A percentile compares a stretch with the other conserved stretches of the same genome.
Conservation (phyloP, 75 land plant species). For the Cryptomeria japonica region DNA sequence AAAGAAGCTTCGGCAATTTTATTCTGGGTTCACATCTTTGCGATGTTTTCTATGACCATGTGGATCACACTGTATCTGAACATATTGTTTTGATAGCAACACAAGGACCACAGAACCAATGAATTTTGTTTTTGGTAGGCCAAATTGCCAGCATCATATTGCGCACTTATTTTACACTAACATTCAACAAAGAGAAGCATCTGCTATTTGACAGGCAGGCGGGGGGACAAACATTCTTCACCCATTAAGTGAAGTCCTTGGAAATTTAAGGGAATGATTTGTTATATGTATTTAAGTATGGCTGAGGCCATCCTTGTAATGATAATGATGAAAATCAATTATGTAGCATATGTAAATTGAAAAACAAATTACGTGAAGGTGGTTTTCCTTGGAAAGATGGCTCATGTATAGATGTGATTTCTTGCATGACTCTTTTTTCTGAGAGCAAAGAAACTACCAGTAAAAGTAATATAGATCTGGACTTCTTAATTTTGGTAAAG, state of each 20-base stretch:
- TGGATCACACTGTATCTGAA: constrained; percentile 80
- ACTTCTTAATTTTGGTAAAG: too few relatives aligned
- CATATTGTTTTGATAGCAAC: constrained; percentile 43
- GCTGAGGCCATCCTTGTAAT: background rate
- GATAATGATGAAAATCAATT: background rate
- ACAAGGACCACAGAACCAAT: background rate
- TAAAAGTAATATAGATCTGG: too few relatives aligned
- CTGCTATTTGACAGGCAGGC: background rate
- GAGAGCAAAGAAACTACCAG: too few relatives aligned
- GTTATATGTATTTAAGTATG: background rate
- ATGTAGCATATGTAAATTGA: background rate
- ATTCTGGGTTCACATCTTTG: constrained; percentile 92
- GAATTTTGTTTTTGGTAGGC: background rate
- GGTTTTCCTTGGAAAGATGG: background rate
- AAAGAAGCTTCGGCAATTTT: constrained; percentile 88
- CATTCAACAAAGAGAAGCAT: background rate
- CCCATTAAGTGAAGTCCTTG: background rate
- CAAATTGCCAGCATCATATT: background rate
- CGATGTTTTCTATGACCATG: constrained; percentile 79
- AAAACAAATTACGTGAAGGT: background rate
- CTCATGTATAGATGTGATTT: background rate
- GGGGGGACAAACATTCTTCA: background rate
- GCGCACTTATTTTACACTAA: background rate
- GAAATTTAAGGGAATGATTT: background rate
- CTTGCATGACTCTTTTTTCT: background rate